These are phyloP conservation scores for Komagataella pastoris DNA, from an alignment of 805 yeast species.

Conservation along the genomic window DNA sequence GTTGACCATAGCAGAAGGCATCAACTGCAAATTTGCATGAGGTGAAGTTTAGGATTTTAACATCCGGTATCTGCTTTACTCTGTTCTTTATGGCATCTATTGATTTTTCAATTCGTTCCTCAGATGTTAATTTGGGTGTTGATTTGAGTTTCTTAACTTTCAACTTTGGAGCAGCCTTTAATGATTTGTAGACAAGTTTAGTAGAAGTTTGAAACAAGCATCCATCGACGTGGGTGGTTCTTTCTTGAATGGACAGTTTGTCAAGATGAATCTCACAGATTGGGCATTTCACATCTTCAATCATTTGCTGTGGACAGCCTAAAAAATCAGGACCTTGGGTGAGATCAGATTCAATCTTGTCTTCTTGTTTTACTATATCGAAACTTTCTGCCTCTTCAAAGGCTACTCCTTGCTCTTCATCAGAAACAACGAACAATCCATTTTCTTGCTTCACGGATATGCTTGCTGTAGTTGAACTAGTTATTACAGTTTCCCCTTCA, in stretches of 20 bases:
- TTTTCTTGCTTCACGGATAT: not conserved
- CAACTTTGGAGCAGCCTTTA: slow-evolving; percentile 4
- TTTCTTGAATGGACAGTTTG: slow-evolving; percentile 21
- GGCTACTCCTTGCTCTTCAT: not conserved
- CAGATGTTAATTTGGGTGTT: not conserved
- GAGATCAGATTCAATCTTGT: not conserved
- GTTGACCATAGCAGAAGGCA: slow-evolving; percentile 43
- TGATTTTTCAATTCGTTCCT: not conserved
- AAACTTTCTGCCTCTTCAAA: not conserved
- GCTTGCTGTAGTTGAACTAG: not conserved
- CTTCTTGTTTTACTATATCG: not conserved
- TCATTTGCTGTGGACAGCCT: too few species aligned
- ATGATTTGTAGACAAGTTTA: slow-evolving; percentile 12
- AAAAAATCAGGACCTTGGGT: not conserved
- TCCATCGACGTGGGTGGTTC: slow-evolving; percentile 41
- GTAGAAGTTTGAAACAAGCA: slow-evolving; percentile 23
- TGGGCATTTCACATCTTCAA: slow-evolving; percentile 28
- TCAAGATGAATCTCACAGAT: slow-evolving; percentile 30
- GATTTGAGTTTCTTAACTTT: not conserved
- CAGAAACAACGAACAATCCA: not conserved
- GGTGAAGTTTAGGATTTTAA: slow-evolving; percentile 35
- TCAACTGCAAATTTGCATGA: slow-evolving; percentile 40
- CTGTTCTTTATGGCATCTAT: not conserved
- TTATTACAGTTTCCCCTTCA: not conserved
- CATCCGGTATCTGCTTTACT: slow-evolving; percentile 29